These are phyloP conservation scores for Yarrowia bubula DNA, from an alignment of 805 yeast species.

Conservation along the genomic window DNA sequence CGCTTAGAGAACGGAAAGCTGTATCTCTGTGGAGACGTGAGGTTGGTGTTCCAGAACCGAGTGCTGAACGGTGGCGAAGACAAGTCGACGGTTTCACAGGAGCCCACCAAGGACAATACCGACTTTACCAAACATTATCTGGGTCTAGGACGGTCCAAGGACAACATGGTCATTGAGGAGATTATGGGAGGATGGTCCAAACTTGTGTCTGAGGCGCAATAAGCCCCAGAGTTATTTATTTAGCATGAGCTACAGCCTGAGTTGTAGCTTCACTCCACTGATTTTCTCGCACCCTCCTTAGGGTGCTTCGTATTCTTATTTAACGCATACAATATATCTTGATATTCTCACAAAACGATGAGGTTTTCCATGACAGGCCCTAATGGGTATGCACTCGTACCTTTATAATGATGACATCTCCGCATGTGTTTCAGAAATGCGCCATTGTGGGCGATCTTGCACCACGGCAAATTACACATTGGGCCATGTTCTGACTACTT, in stretches of 20 bases:
- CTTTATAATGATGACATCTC: too few species aligned
- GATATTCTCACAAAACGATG: too few species aligned
- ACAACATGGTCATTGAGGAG: constrained; percentile 20
- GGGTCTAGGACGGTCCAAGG: constrained; percentile 18
- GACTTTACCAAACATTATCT: constrained; percentile 16
- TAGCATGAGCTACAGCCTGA: background rate
- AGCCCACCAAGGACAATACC: background rate
- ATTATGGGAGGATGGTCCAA: constrained; percentile 17
- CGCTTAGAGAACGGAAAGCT: constrained; percentile 11
- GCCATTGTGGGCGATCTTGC: too few species aligned
- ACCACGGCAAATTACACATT: too few species aligned
- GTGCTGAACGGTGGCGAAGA: constrained; percentile 4
- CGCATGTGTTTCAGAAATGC: too few species aligned
- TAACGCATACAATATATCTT: too few species aligned
- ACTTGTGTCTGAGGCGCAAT: background rate
- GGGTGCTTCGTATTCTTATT: too few species aligned
- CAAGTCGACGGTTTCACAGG: background rate
- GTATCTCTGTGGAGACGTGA: constrained; percentile 4
- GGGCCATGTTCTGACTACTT: too few species aligned
- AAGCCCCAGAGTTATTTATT: background rate
- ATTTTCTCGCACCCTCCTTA: background rate
- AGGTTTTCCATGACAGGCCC: too few species aligned
- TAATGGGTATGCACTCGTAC: too few species aligned
- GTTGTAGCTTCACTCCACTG: background rate
- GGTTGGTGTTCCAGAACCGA: constrained; percentile 22